Evolutionary conservation across 2,329 filamentous ascomycete genomes (phyloP), one percentile per base, ranked within the genome.

Genomic region (Coniosporium tulheliwenetii): DNA sequence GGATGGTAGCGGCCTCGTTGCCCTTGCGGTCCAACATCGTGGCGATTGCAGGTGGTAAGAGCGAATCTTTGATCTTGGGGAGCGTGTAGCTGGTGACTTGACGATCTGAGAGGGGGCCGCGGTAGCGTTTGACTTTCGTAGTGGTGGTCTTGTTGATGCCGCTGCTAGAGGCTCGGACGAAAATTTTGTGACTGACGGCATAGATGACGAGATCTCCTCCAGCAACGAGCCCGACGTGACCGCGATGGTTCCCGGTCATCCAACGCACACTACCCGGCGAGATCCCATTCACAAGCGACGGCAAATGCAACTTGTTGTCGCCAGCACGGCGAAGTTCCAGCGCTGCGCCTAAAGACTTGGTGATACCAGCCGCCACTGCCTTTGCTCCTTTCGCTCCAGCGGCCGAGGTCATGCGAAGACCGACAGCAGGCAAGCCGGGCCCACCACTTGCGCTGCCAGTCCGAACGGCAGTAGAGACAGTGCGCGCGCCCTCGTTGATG

Each of bases 221-320:
- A 12, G 77, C 76, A 2, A 81, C 65, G 10, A 81, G 71, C 41
- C 74, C 79, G 14, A 89, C 65, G 4, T 69, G 69, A 42, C 78
- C 75, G 30, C 72, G 70, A 44, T 70, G 75, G 49, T 70, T 75
- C 30, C 75, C 72, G 19, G 70, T 72, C 37, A 82, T 64, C 75
- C 82, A 82, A 1, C 69, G 64, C 2, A 82, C 71, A 50, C 79
- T 83, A 3, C 70, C 67, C 7, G 70, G 65, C 2, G 69, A 69
- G 1, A 77, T 73, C 10, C 62, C 62, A 12, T 67, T 62, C 19
- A 66, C 56, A 37, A 72, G 70, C 9, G 64, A 61, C 9, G 81
- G 81, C 29, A 85, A 64, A 37, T 80, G 73, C 35, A 86, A 71
- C 46, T 84, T 75, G 57, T 84, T 85, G 54, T 85, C 81, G 9